A percentile compares a stretch with the other conserved stretches of the same genome.
Evolutionary conservation across 805 yeast species (phyloP).

Genomic region (Blastobotrys mokoenaii): DNA sequence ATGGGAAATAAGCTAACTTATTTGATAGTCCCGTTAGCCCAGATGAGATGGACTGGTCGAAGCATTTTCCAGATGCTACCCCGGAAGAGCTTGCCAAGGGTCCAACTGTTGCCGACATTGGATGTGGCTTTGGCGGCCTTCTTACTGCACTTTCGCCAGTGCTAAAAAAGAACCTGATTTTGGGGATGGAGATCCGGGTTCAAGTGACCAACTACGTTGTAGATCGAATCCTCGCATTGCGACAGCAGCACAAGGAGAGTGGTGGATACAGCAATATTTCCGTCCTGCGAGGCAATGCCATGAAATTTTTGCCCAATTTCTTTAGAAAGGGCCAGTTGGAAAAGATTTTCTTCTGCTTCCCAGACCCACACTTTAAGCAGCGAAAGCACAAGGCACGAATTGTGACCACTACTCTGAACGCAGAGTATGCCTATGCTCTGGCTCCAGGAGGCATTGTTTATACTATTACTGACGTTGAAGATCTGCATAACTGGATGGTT

Average conservation of each 20-base stretch:
- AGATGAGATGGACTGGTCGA: conserved; percentile 78
- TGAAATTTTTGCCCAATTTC: conserved; percentile 95
- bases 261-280: conserved; percentile 70
- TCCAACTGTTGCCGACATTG: conserved; percentile 75
- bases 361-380: conserved; percentile 98
- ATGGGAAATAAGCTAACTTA: background rate
- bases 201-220: conserved; percentile 97
- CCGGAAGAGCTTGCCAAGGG: conserved; percentile 35
- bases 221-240: conserved; percentile 84
- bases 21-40: conserved; percentile 60
- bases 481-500: conserved; percentile 94
- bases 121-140: conserved; percentile 97
- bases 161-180: conserved; percentile 63
- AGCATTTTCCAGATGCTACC: conserved; percentile 57
- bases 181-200: conserved; percentile 97
- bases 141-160: conserved; percentile 69
- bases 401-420: conserved; percentile 75
- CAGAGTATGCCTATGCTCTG: conserved; percentile 88
- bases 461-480: conserved; percentile 93
- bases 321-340: conserved; percentile 73
- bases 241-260: conserved; percentile 42
- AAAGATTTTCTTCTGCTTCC: conserved; percentile 96
- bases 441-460: conserved; percentile 82
- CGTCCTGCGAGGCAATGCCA: conserved; percentile 89
- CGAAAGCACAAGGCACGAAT: conserved; percentile 97